phyloP scores from a whole-genome alignment of 768 basidiomycete species.

The Flagelloscypha sp. region DNA sequence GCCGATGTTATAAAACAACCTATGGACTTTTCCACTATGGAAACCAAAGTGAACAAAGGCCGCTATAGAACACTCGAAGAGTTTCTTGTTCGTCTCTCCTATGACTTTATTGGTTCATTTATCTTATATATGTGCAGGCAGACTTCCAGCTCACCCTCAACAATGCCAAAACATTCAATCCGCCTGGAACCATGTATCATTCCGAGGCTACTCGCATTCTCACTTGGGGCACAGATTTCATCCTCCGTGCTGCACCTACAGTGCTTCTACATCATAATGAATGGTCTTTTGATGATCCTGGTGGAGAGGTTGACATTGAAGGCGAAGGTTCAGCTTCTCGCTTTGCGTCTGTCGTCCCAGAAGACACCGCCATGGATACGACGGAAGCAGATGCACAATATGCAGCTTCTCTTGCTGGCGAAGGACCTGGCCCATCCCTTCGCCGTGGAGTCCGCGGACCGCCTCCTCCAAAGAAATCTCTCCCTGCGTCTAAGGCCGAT shows the following conservation, averaged over 20 bases:
- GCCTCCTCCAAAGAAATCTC: too few species aligned
- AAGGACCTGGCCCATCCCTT: conserved; percentile 27
- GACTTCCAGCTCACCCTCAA: conserved; percentile 66
- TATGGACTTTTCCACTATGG: conserved; percentile 91
- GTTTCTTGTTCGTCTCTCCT: conserved; percentile 48
- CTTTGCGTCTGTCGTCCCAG: conserved; percentile 27
- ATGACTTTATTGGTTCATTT: conserved; percentile 10
- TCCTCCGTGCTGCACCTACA: conserved; percentile 57
- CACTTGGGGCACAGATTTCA: conserved; percentile 64
- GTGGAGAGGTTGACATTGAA: conserved; percentile 35
- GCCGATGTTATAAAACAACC: conserved; percentile 67
- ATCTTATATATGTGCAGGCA: conserved; percentile 27
- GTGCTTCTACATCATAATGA: conserved; percentile 79
- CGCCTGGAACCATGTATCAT: conserved; percentile 64
- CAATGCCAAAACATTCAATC: conserved; percentile 74
- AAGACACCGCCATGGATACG: conserved; percentile 20
- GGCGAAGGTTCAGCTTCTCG: conserved; percentile 34
- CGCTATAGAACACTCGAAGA: conserved; percentile 77
- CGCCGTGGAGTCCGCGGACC: too few species aligned
- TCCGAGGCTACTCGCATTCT: conserved; percentile 69
- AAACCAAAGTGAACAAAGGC: conserved; percentile 65
- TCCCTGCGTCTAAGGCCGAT: too few species aligned
- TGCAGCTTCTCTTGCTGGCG: conserved; percentile 39
- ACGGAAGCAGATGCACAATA: conserved; percentile 14
- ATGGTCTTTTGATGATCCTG: conserved; percentile 77